Base-by-base conservation (phyloP, 1,284 basidiomycete species). In the Puccinia triticina region DNA sequence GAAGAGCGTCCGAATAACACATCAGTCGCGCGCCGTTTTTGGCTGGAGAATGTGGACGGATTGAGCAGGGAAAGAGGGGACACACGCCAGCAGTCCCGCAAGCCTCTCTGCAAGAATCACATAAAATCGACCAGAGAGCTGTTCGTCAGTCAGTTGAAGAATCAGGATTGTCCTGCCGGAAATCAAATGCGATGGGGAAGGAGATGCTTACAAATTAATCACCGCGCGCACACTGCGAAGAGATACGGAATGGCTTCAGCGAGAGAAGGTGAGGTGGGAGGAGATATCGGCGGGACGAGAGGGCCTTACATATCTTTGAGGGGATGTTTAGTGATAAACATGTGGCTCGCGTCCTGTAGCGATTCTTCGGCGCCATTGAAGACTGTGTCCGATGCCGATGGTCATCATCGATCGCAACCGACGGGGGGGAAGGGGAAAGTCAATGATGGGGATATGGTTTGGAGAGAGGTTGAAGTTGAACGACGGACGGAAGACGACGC, bases 311-410 rank as follows among this genome's bases (percentile, higher is more conserved):
- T 57, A 26, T 74, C 57, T 61, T 66, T 67, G 32, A 61, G 34
- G 12, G 83, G 32, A 66, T 74, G 43, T 37, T 80, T 48, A 73
- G 83, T 67, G 32, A 78, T 75, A 59, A 67, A 82, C 32, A 43
- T 46, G 32, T 82, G 55, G 79, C 64, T 66, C 7, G 79, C 77
- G 53, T 75, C 74, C 82, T 84, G 72, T 34, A 88, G 86, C 84
- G 86, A 93, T 85, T 96, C 94, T 86, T 99, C 96, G 8, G 93
- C 97, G 83, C 97, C 91, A 86, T 98, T 98, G 89, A 97, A 98
- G 83, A 98, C 94, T 95, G 37, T 18, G 55, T 32, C 23, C 34
- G 55, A 75, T 34, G n/a, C n/a, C n/a, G 23, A 21, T 55, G 11
- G 3, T 21, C 18, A 71, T 43, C 26, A 48, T 48, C 21, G 50